A percentile compares a stretch with the other conserved stretches of the same genome.
Conservation (phyloP, 345 rosid species). For the Bretschneidera sinensis region DNA sequence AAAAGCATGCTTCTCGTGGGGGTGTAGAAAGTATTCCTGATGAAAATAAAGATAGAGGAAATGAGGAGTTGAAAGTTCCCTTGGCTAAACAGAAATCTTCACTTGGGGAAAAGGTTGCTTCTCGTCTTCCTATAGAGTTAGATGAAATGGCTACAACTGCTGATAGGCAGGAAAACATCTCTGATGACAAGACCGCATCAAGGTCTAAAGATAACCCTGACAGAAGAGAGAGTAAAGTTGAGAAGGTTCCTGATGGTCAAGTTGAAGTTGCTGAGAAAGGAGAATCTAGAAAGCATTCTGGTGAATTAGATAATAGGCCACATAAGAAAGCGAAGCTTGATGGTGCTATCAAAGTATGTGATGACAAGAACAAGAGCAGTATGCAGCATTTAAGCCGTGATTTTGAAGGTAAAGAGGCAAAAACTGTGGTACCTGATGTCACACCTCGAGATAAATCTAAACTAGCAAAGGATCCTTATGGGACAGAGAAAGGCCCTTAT, state of each 20-base stretch:
- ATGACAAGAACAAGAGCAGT: constrained; percentile 26
- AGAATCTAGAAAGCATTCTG: constrained; percentile 22
- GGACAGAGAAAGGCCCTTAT: constrained; percentile 18
- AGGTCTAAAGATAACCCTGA: constrained; percentile 18
- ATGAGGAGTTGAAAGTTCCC: constrained; percentile 8
- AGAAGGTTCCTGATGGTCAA: constrained; percentile 10
- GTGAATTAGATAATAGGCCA: constrained; percentile 37
- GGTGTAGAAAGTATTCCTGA: neutral
- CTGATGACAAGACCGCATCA: constrained; percentile 3
- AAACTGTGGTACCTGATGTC: constrained; percentile 5
- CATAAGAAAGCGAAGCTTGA: constrained; percentile 50
- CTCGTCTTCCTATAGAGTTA: neutral
- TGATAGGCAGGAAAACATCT: neutral
- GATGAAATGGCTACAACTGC: constrained; percentile 5
- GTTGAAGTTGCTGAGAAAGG: constrained; percentile 27
- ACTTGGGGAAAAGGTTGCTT: constrained; percentile 19
- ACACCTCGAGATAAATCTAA: constrained; percentile 20
- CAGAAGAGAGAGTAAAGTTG: constrained; percentile 20
- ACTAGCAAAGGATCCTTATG: constrained; percentile 18
- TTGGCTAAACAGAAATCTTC: constrained; percentile 17
- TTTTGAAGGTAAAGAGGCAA: constrained; percentile 17
- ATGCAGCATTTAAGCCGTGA: constrained; percentile 20
- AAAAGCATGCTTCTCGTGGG: neutral
- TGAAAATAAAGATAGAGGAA: constrained; percentile 20
- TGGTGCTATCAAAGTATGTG: constrained; percentile 18